phyloP scores from a whole-genome alignment of 1,139 yeast species.

The Candida anutae region DNA sequence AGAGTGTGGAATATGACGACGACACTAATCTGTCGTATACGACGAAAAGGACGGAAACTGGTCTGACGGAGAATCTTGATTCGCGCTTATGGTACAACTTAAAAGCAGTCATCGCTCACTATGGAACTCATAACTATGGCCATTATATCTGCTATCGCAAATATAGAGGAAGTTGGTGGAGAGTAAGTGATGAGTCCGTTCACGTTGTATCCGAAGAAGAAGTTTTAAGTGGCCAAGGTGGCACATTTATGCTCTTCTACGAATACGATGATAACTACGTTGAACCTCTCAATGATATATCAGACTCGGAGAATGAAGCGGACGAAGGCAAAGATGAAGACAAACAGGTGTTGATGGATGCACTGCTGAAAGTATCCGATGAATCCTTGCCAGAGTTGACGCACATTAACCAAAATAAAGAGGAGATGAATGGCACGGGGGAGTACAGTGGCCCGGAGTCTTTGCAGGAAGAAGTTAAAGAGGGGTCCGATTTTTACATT shows the following conservation, averaged over 20 bases:
- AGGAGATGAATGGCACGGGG: too few species aligned
- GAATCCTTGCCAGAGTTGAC: too few species aligned
- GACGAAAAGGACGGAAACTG: neutral
- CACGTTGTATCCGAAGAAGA: constrained; percentile 72
- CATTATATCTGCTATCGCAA: constrained; percentile 86
- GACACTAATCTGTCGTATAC: neutral
- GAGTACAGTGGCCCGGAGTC: too few species aligned
- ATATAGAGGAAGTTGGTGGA: constrained; percentile 85
- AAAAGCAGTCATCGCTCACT: constrained; percentile 83
- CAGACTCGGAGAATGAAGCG: constrained; percentile 30
- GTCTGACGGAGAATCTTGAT: constrained; percentile 3
- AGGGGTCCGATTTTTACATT: constrained; percentile 2
- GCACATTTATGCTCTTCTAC: constrained; percentile 88
- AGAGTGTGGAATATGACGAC: neutral
- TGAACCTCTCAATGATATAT: constrained; percentile 21
- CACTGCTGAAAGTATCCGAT: neutral
- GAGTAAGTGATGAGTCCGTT: constrained; percentile 85
- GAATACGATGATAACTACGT: constrained; percentile 44
- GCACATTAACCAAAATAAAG: too few species aligned
- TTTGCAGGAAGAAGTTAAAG: constrained; percentile 2
- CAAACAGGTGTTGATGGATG: too few species aligned
- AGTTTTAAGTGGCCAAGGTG: constrained; percentile 72
- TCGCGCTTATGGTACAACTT: constrained; percentile 53
- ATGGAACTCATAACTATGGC: constrained; percentile 92
- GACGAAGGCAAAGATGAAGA: constrained; percentile 15